Percentiles rank a stretch among this genome's conserved stretches.
Evolutionary conservation across 441 rosid genomes (phyloP).

Genomic region (Biscutella laevigata): DNA sequence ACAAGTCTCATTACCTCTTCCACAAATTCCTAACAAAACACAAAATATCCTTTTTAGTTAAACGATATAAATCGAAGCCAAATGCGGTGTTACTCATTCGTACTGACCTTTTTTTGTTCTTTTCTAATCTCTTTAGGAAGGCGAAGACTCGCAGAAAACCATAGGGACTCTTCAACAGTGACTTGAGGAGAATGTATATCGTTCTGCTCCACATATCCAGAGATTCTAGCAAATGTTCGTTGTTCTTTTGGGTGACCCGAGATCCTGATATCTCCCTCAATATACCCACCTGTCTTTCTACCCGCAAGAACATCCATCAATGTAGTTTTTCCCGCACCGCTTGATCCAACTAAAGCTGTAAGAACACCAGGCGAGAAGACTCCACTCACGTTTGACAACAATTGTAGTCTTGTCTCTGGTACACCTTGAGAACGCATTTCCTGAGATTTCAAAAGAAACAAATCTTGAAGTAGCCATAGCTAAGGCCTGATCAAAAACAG

Average conservation of each 20-base stretch:
- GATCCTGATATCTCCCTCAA: constrained; percentile 75
- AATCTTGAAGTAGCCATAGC: background rate
- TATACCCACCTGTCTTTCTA: constrained; percentile 85
- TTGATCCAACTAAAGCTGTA: constrained; percentile 88
- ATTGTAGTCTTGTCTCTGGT: constrained; percentile 61
- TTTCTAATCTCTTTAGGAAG: constrained; percentile 75
- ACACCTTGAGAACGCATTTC: constrained; percentile 67
- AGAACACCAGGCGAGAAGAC: constrained; percentile 90
- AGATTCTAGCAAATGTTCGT: constrained; percentile 72
- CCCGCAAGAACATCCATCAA: constrained; percentile 98
- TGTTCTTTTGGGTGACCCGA: constrained; percentile 80
- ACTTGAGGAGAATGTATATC: constrained; percentile 97
- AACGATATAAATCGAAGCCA: background rate
- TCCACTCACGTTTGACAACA: constrained; percentile 73
- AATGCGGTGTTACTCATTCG: background rate
- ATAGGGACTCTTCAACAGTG: constrained; percentile 82
- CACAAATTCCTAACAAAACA: constrained; percentile 63
- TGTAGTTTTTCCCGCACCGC: constrained; percentile 97
- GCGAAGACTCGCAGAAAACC: constrained; percentile 79
- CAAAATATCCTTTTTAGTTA: background rate
- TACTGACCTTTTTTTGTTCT: constrained; percentile 49
- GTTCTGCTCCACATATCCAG: constrained; percentile 94
- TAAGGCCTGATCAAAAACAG: background rate
- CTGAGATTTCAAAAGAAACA: constrained; percentile 29
- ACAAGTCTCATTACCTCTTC: constrained; percentile 91